Evolutionary conservation across 225 moss, liverwort and hornwort species (phyloP).

Genomic region (Asterella californica): DNA sequence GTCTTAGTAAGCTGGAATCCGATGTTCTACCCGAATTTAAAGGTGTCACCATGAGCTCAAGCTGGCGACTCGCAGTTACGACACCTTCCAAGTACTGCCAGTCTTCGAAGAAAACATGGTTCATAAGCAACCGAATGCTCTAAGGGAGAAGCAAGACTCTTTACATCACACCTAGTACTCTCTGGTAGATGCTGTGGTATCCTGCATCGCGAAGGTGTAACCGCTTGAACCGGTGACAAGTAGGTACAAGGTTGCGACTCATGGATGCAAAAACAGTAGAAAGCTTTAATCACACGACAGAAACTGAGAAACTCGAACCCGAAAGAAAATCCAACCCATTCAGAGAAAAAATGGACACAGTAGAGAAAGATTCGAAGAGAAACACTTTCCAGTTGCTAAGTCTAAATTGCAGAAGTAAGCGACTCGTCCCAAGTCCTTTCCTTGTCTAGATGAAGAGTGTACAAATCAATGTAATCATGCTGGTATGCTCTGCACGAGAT

Average conservation of each 20-base stretch:
- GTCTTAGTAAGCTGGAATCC: not conserved
- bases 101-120: too few relatives aligned
- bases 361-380: not conserved
- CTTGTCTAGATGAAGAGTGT: not conserved
- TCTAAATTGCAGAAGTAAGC: not conserved
- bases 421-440: not conserved
- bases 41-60: not conserved
- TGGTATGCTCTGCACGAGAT: conserved; percentile 10
- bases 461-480: not conserved
- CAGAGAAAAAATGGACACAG: not conserved
- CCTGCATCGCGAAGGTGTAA: not conserved
- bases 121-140: too few relatives aligned
- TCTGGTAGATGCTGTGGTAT: not conserved
- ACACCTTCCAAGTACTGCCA: not conserved
- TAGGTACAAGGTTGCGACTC: not conserved
- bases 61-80: not conserved
- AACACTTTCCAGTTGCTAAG: not conserved
- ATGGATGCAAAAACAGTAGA: not conserved
- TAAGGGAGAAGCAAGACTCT: too few relatives aligned
- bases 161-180: too few relatives aligned
- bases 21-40: not conserved
- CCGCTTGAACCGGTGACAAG: not conserved
- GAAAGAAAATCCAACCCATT: not conserved
- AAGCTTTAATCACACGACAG: not conserved
- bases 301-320: not conserved